Conservation (phyloP, 1,139 yeast species). For the Groenewaldozyma auringiensis region DNA sequence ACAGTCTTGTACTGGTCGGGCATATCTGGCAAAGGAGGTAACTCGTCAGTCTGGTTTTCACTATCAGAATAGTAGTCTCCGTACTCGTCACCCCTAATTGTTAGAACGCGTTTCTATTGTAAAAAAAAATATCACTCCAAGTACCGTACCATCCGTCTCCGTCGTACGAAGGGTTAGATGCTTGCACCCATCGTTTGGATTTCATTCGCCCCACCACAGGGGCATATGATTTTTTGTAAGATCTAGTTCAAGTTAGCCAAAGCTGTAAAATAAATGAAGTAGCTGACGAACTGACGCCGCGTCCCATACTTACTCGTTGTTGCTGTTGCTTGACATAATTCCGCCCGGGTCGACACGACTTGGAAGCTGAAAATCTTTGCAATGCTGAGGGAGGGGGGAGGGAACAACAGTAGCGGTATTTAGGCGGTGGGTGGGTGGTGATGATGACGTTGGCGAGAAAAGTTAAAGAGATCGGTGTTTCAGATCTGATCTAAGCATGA, state of each 20-base stretch:
- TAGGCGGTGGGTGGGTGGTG: too few species aligned
- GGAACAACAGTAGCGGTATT: too few species aligned
- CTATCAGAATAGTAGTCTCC: constrained; percentile 21
- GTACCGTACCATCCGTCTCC: constrained; percentile 31
- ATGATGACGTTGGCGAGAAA: too few species aligned
- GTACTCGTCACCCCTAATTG: constrained; percentile 21
- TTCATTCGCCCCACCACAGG: constrained; percentile 32
- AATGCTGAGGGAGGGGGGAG: too few species aligned
- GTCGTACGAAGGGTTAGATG: constrained; percentile 28
- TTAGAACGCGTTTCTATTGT: background rate
- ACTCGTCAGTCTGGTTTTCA: constrained; percentile 9
- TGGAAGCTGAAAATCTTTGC: too few species aligned
- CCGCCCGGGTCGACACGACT: too few species aligned
- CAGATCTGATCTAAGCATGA: too few species aligned
- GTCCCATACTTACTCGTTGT: background rate
- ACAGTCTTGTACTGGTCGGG: constrained; percentile 12
- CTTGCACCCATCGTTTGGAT: constrained; percentile 34
- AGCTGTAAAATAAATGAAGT: background rate
- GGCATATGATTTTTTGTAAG: constrained; percentile 17
- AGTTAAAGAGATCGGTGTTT: too few species aligned
- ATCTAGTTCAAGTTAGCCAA: constrained; percentile 10
- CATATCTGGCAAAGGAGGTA: constrained; percentile 21
- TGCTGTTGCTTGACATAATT: constrained; percentile 1
- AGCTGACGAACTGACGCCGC: background rate
- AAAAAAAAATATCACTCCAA: background rate